Base-by-base conservation (phyloP, 2,329 filamentous ascomycete genomes). In the Exophiala xenobiotica region DNA sequence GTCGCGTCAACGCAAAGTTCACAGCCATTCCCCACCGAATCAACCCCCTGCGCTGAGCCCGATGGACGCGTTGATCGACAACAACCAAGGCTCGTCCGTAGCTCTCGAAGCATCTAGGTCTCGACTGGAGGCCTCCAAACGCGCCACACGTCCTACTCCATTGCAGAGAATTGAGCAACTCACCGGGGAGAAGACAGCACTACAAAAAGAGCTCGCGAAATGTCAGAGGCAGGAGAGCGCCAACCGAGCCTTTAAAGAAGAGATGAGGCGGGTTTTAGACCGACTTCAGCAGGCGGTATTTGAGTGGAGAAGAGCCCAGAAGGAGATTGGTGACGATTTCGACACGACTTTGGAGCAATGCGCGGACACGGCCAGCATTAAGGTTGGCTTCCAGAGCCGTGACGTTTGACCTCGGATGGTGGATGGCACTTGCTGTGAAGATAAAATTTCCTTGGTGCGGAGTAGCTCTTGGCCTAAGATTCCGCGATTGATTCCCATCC, bases 181-280 rank as follows among this genome's bases (percentile, higher is more conserved):
- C 40, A 44, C 40, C 40, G 40, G 40, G 40, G 40, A 44, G 40
- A 44, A 44, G 40, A 44, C 22, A 44, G 40, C 22, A 44, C 40
- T 44, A 14, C 22, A 44, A 44, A 44, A 44, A 44, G 40, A 44
- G 40, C 40, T 44, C 20, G 43, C 43, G n/a, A 46, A 46, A 46
- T 46, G 24, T 46, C 29, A 46, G 26, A 46, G 43, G 20, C 29
- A 46, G 31, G 43, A 46, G 43, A 46, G 43, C 43, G 43, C 43
- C 14, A 39, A 46, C 14, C 43, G 31, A 24, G 19, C 31, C n/a
- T 46, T 46, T 46, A 46, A 24, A 35, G 27, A 46, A 38, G 43
- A 46, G 24, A 38, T 46, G 31, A 46, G 31, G 24, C 6, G 9
- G 43, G 43, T 38, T 46, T 24, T 46, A 46, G 43, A 46, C 27